phyloP scores from a whole-genome alignment of 345 rosid genomes.

The Camelina hispida region DNA sequence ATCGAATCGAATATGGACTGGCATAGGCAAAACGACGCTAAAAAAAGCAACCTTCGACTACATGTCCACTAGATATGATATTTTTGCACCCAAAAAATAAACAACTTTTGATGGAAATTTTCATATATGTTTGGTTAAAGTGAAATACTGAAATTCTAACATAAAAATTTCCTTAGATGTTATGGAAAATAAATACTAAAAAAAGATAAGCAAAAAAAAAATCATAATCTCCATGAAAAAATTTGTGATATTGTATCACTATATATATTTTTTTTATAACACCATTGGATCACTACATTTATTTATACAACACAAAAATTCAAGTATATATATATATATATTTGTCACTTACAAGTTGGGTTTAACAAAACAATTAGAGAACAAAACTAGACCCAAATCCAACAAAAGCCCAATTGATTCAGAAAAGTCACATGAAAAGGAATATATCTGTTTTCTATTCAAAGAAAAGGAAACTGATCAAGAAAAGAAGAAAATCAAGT shows the following conservation, averaged over 20 bases:
- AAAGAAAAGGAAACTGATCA: no score
- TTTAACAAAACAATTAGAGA: background rate
- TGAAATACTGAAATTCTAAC: no score
- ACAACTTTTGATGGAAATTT: background rate
- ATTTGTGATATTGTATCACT: no score
- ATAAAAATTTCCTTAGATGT: no score
- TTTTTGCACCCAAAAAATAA: background rate
- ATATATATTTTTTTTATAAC: no score
- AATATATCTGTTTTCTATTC: no score
- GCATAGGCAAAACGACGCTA: background rate
- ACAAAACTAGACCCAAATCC: background rate
- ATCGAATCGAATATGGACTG: background rate
- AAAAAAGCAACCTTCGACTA: background rate
- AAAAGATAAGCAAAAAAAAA: no score
- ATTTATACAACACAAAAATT: background rate
- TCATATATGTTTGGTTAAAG: background rate
- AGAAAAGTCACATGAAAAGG: background rate
- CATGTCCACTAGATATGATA: background rate
- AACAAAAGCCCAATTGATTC: background rate
- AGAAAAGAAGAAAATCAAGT: no score
- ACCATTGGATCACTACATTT: no score
- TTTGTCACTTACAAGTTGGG: background rate
- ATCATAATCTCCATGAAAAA: no score
- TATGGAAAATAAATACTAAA: no score
- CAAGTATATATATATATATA: no score